Conservation (phyloP, 208 protist genomes). For the Leptomonas seymouri region DNA sequence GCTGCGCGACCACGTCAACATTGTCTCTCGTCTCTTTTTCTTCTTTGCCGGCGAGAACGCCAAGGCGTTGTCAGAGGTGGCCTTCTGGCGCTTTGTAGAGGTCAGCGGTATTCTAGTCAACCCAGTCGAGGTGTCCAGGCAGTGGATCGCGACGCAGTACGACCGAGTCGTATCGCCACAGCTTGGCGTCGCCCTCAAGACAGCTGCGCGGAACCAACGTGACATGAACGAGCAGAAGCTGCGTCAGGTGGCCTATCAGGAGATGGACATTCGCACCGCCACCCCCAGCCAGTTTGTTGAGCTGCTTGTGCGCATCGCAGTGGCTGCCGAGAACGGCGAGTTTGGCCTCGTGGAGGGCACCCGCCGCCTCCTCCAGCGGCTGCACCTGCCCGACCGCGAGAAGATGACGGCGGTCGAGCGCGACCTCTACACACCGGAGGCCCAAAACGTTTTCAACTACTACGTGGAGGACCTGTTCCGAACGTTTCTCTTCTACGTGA, state of each 20-base stretch:
- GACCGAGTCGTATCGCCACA: slow-evolving; percentile 81
- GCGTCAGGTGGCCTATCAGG: slow-evolving; percentile 54
- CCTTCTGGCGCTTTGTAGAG: slow-evolving; percentile 85
- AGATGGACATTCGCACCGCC: slow-evolving; percentile 79
- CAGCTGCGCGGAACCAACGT: slow-evolving; percentile 43
- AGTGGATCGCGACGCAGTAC: slow-evolving; percentile 54
- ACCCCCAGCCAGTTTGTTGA: slow-evolving; percentile 73
- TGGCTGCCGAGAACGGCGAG: slow-evolving; percentile 31
- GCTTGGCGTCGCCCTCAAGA: slow-evolving; percentile 47
- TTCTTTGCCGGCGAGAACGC: slow-evolving; percentile 66
- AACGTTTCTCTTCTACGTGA: slow-evolving; percentile 86
- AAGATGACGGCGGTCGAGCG: slow-evolving; percentile 27
- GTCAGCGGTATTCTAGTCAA: slow-evolving; percentile 22
- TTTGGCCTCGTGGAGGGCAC: slow-evolving; percentile 54
- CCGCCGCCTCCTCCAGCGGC: slow-evolving; percentile 40
- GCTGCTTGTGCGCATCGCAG: slow-evolving; percentile 71
- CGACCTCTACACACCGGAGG: slow-evolving; percentile 43
- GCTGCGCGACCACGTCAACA: slow-evolving; percentile 49
- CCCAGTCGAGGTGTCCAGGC: slow-evolving; percentile 34
- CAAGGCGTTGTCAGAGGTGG: slow-evolving; percentile 61
- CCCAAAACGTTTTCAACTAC: slow-evolving; percentile 64
- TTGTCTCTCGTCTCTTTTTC: slow-evolving; percentile 67
- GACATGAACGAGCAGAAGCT: slow-evolving; percentile 51
- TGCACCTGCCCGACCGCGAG: slow-evolving; percentile 34
- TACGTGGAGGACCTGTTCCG: slow-evolving; percentile 76